Conservation (phyloP, 2,329 filamentous ascomycete species). For the Aspergillus sp. region DNA sequence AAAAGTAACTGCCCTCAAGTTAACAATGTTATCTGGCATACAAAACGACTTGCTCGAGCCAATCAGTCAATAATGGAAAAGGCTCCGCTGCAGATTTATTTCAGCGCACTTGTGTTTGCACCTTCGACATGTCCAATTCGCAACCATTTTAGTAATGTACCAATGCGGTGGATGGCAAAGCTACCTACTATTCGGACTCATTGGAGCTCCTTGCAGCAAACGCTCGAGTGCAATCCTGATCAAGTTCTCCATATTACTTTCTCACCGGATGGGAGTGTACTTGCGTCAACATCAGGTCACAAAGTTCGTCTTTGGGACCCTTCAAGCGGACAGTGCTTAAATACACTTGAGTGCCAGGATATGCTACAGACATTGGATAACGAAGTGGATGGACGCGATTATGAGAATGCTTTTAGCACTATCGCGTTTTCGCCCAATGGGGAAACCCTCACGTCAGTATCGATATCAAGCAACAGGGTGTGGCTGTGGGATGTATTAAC, state of each 20-base stretch:
- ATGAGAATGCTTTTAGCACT: background rate
- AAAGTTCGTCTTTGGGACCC: background rate
- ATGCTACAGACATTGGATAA: background rate
- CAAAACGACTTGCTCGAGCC: background rate
- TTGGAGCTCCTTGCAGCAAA: background rate
- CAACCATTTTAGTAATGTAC: slow-evolving; percentile 18
- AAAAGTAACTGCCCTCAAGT: background rate
- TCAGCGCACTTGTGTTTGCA: slow-evolving; percentile 30
- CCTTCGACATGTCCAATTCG: slow-evolving; percentile 26
- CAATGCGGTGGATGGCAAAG: background rate
- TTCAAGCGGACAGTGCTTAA: background rate
- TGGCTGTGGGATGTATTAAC: background rate
- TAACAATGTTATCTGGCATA: background rate
- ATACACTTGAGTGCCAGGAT: background rate
- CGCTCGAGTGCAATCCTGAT: background rate
- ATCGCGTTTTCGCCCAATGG: background rate
- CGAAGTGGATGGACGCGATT: background rate
- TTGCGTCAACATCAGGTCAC: background rate
- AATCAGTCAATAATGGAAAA: slow-evolving; percentile 22
- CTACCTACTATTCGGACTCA: background rate
- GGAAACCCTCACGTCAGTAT: background rate
- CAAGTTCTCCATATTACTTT: background rate
- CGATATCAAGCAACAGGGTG: background rate
- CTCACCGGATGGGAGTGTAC: background rate
- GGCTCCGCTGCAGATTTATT: slow-evolving; percentile 38